These are phyloP conservation scores for Aquilaria agallochum DNA, from an alignment of 441 rosid species.

Conservation along the genomic window DNA sequence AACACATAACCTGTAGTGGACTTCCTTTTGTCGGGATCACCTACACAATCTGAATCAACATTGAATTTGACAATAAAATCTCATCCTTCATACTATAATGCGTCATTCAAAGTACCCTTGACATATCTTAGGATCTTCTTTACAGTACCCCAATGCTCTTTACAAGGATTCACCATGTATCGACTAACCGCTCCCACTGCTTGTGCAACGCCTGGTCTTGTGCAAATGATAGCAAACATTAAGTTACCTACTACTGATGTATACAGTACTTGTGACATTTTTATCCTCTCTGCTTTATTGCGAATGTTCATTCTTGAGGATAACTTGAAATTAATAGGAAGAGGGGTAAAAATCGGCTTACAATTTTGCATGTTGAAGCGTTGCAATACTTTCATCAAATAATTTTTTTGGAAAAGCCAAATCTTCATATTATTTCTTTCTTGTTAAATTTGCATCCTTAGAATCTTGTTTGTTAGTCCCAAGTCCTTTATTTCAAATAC, in stretches of 20 bases:
- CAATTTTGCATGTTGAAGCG: conserved; percentile 3
- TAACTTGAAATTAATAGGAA: background rate
- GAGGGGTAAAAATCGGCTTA: background rate
- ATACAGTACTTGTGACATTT: conserved; percentile 12
- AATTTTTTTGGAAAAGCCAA: background rate
- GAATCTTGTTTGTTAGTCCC: too few relatives aligned
- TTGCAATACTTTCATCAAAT: background rate
- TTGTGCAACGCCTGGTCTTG: background rate
- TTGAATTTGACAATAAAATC: background rate
- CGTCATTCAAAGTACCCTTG: background rate
- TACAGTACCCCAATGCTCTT: conserved; percentile 5
- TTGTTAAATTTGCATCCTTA: too few relatives aligned
- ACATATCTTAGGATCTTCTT: background rate
- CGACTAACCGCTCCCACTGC: conserved; percentile 1
- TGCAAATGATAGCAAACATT: conserved; percentile 6
- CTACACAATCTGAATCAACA: background rate
- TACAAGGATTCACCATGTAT: conserved; percentile 4
- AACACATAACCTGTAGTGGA: too few relatives aligned
- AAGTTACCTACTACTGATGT: conserved; percentile 2
- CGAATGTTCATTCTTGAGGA: conserved; percentile 1
- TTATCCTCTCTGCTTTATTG: conserved; percentile 6
- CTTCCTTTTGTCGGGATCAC: conserved; percentile 4
- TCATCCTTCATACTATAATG: too few relatives aligned
- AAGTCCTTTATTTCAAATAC: conserved; percentile 5
- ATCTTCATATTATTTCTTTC: background rate